Evolutionary conservation across 768 basidiomycete genomes (phyloP).

Genomic region (Lactarius hengduanensis): DNA sequence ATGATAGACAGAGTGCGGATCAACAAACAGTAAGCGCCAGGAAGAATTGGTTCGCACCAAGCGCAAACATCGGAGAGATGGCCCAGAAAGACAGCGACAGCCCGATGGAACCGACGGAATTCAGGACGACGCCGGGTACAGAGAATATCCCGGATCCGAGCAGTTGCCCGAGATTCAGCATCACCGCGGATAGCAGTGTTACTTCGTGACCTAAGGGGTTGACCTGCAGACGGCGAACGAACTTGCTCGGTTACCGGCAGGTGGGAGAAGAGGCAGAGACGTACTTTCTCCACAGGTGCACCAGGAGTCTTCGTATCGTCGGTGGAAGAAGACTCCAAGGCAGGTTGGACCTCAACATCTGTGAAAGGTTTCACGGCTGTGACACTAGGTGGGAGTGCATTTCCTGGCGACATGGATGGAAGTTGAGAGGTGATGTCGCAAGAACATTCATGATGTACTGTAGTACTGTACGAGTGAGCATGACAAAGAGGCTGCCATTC

Average conservation of each 20-base stretch:
- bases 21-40: constrained; percentile 16
- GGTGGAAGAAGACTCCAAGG: background rate
- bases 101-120: constrained; percentile 33
- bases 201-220: constrained; percentile 32
- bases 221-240: constrained; percentile 10
- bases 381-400: background rate
- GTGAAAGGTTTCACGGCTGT: background rate
- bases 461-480: too few relatives aligned
- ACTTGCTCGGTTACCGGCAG: background rate
- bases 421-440: background rate
- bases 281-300: constrained; percentile 27
- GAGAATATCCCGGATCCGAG: constrained; percentile 36
- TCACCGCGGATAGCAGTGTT: constrained; percentile 29
- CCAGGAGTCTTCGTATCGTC: background rate
- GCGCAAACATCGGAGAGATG: constrained; percentile 31
- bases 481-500: background rate
- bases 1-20: background rate
- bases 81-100: constrained; percentile 35
- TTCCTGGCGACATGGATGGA: constrained; percentile 11
- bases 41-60: constrained; percentile 28
- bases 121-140: constrained; percentile 33
- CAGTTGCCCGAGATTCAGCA: constrained; percentile 30
- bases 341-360: constrained; percentile 20
- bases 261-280: background rate
- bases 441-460: too few relatives aligned